Evolutionary conservation across 805 yeast species (phyloP), one percentile per base, ranked within the genome.

Genomic region (Candida tammaniensis): DNA sequence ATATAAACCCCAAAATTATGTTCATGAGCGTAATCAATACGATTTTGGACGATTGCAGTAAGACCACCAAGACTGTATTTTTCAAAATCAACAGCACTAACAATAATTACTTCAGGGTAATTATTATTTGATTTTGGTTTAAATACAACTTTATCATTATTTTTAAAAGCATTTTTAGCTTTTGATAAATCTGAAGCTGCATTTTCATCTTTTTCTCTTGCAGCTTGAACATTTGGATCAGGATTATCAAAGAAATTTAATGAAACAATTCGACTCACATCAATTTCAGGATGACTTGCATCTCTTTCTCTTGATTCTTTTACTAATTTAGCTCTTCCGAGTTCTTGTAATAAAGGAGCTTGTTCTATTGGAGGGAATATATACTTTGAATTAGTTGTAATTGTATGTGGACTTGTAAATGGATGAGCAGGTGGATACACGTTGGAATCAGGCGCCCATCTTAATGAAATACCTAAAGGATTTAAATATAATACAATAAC

Each of bases 1-100:
- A 85, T 76, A 51, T 87, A 91, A 17, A 87, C 61, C 20, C 96
- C 98, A 56, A 81, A 91, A 24, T 76, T 75, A 51, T 86, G 88
- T 9, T 67, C 68, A 56, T 82, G 85, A 5, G 95, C 95, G 54
- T 89, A 91, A 55, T 87, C 89, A 18, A 85, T 82, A 51, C 97
- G 74, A 57, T 88, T 88, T 55, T 87, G 94, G 13, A 87, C 82
- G 36, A 89, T 68, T 35, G 74, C 75, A 12, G 80, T 76, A 28
- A 87, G 65, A 21, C 80, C 76, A 14, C 73, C 72, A 24, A 73
- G 52, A 19, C 79, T 76, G 48, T 77, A 78, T 36, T 70, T 74
- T 33, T 82, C 85, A 48, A 77, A 84, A 61, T 88, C 95, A 18
- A 89, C 63, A 2, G 84, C 81, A 0, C 94, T 76, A 11, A 89